These are phyloP conservation scores for Pythium guiyangense DNA, from an alignment of 352 stramenopile species.

Conservation along the genomic window DNA sequence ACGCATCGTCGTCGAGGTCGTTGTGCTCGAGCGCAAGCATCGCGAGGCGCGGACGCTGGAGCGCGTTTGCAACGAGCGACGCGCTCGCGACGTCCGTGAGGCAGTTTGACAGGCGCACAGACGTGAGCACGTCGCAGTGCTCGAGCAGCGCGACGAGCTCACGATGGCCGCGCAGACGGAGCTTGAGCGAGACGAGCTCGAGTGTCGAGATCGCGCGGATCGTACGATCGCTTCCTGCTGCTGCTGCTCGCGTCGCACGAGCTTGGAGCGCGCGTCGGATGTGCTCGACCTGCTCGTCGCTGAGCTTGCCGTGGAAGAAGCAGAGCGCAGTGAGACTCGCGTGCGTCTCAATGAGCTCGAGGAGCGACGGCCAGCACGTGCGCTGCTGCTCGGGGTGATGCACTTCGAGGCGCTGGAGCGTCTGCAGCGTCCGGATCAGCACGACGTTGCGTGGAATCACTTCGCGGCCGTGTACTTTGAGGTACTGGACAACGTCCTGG, in stretches of 20 bases:
- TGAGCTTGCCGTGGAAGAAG: conserved; percentile 74
- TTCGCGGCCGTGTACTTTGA: conserved; percentile 65
- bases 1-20: conserved; percentile 66
- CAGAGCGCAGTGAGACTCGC: conserved; percentile 37
- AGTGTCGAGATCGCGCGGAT: conserved; percentile 26
- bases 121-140: conserved; percentile 21
- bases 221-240: background rate
- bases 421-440: conserved; percentile 34
- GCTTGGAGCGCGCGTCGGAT: conserved; percentile 25
- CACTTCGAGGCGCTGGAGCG: conserved; percentile 54
- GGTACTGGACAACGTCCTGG: conserved; percentile 41
- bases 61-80: conserved; percentile 32
- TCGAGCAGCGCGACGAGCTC: conserved; percentile 42
- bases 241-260: background rate
- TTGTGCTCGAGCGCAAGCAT: conserved; percentile 72
- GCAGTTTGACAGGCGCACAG: conserved; percentile 55
- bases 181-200: conserved; percentile 70
- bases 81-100: conserved; percentile 59
- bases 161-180: conserved; percentile 35
- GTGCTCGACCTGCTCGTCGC: conserved; percentile 33
- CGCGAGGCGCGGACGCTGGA: conserved; percentile 29
- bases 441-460: conserved; percentile 42
- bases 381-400: conserved; percentile 71
- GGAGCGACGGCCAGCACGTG: conserved; percentile 37
- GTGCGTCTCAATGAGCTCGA: conserved; percentile 25